A percentile compares a stretch with the other conserved stretches of the same genome.
These are phyloP conservation scores for Pythium insidiosum DNA, from an alignment of 352 stramenopile genomes.

Conservation along the genomic window DNA sequence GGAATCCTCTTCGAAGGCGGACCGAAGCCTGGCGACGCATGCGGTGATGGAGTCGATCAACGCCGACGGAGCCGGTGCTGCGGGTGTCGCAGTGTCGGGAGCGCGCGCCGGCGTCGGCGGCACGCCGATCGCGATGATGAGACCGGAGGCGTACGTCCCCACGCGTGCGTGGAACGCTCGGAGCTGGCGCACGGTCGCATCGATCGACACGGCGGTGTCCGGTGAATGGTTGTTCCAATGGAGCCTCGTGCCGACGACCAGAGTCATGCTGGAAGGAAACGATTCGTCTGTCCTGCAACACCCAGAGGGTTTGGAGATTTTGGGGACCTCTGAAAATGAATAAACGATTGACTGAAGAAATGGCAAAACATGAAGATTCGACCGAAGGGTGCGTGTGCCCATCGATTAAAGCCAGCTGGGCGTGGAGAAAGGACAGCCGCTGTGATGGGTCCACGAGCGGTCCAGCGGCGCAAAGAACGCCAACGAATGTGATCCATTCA, in stretches of 20 bases:
- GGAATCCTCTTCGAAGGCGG: slow-evolving; percentile 5
- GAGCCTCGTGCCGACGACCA: slow-evolving; percentile 48
- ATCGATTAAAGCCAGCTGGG: background rate
- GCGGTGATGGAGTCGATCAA: slow-evolving; percentile 36
- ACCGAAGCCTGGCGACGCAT: slow-evolving; percentile 28
- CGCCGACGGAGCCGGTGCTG: slow-evolving; percentile 8
- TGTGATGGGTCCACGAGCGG: too few species aligned
- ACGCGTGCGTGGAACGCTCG: slow-evolving; percentile 39
- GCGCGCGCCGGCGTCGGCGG: too few species aligned
- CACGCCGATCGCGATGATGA: slow-evolving; percentile 51
- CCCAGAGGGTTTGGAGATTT: background rate
- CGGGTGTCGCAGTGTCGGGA: slow-evolving; percentile 4
- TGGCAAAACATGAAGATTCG: background rate
- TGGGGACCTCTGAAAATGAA: background rate
- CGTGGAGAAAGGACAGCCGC: background rate
- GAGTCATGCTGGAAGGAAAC: background rate
- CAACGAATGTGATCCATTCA: too few species aligned
- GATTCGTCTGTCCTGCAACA: background rate
- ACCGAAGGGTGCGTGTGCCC: background rate
- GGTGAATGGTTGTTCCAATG: slow-evolving; percentile 67
- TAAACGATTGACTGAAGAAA: background rate
- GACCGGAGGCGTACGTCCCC: slow-evolving; percentile 31
- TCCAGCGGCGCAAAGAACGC: too few species aligned
- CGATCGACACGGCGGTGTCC: slow-evolving; percentile 28
- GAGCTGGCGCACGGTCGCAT: slow-evolving; percentile 36